Evolutionary conservation across 1,284 basidiomycete genomes (phyloP).

Genomic region (Irpex sp.): DNA sequence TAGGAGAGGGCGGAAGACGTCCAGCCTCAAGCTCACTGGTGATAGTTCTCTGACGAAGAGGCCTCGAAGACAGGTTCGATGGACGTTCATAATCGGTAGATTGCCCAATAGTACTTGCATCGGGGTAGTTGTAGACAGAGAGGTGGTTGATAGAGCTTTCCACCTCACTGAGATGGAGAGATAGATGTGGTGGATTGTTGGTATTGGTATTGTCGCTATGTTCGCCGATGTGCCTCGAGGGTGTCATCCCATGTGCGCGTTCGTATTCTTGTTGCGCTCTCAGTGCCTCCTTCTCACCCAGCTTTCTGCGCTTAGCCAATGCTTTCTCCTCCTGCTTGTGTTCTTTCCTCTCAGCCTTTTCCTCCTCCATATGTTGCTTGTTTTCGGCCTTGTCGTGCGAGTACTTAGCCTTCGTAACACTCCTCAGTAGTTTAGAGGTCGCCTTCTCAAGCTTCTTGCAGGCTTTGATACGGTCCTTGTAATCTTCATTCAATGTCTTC

Average conservation of each 20-base stretch:
- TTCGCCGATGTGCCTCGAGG: too few relatives aligned
- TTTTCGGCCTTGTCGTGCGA: slow-evolving; percentile 29
- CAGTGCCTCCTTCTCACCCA: not conserved
- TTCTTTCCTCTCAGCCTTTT: slow-evolving; percentile 9
- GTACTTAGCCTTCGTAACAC: slow-evolving; percentile 41
- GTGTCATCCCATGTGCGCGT: not conserved
- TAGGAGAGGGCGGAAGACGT: not conserved
- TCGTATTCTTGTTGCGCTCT: not conserved
- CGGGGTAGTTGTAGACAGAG: not conserved
- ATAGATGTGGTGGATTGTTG: too few relatives aligned
- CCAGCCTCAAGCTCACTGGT: slow-evolving; percentile 11
- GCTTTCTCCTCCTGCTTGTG: too few relatives aligned
- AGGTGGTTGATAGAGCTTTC: not conserved
- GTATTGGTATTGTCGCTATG: too few relatives aligned
- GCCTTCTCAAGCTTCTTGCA: slow-evolving; percentile 65
- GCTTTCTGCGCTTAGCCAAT: slow-evolving; percentile 1
- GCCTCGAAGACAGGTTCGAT: not conserved
- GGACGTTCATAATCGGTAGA: not conserved
- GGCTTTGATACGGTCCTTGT: slow-evolving; percentile 53
- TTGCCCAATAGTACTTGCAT: not conserved
- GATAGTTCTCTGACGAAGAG: not conserved
- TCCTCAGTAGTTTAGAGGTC: slow-evolving; percentile 54
- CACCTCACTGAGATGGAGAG: too few relatives aligned
- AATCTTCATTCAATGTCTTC: slow-evolving; percentile 55
- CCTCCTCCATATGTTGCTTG: slow-evolving; percentile 22